Evolutionary conservation across 495 filamentous ascomycete species (phyloP).

Genomic region (Penicillium simplicissimum): DNA sequence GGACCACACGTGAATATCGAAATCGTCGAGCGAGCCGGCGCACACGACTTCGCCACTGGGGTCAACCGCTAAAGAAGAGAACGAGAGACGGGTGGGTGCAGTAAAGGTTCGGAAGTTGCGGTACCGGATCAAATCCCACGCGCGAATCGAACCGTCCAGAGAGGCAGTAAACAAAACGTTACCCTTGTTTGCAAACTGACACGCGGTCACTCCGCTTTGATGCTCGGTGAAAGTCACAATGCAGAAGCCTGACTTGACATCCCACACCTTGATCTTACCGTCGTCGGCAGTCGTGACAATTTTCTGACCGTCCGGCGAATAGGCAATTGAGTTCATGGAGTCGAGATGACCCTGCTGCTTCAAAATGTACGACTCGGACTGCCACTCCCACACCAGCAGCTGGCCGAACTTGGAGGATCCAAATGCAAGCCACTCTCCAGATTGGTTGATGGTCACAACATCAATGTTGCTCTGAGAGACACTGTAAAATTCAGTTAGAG

Average conservation of each 20-base stretch:
- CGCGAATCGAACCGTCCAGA: slow-evolving; percentile 87
- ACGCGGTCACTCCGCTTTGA: slow-evolving; percentile 91
- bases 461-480: slow-evolving; percentile 97
- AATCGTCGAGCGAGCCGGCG: slow-evolving; percentile 91
- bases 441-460: slow-evolving; percentile 86
- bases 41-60: slow-evolving; percentile 94
- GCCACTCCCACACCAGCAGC: slow-evolving; percentile 98
- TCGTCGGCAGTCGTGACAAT: slow-evolving; percentile 94
- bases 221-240: slow-evolving; percentile 98
- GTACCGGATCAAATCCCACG: slow-evolving; percentile 96
- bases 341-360: slow-evolving; percentile 98
- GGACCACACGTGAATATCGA: slow-evolving; percentile 97
- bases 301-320: slow-evolving; percentile 90
- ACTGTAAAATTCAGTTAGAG: slow-evolving; percentile 48
- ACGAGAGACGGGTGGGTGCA: slow-evolving; percentile 84
- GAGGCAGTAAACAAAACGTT: slow-evolving; percentile 94
- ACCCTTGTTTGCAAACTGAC: slow-evolving; percentile 89
- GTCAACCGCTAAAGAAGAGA: slow-evolving; percentile 93
- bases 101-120: slow-evolving; percentile 97
- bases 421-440: slow-evolving; percentile 96
- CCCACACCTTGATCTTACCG: slow-evolving; percentile 98
- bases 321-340: slow-evolving; percentile 89
- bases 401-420: slow-evolving; percentile 95
- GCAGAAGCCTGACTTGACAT: slow-evolving; percentile 93
- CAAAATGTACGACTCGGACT: slow-evolving; percentile 98